Evolutionary conservation across 2,329 filamentous ascomycete species (phyloP), one percentile per base, ranked within the genome.

Genomic region (Neurospora sp.): DNA sequence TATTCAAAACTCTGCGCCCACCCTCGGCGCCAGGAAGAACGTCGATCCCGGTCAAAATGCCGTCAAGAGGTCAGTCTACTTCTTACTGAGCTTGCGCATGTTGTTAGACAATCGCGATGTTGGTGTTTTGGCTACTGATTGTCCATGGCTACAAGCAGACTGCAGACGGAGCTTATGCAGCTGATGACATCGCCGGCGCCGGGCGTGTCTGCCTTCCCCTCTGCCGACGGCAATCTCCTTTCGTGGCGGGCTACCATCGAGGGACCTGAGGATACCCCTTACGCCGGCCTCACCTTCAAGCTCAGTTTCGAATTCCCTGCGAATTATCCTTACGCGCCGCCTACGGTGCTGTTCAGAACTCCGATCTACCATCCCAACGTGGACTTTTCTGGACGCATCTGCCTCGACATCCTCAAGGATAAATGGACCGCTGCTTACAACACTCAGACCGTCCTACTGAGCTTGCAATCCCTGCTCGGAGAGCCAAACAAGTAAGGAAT

Each of bases 371-470:
- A 99, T 81, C 96, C 96, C 69, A 99, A 99, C 77, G 92, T 99
- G 76, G 96, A 99, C 83, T 97, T 99, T 83, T 94, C 92, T 3
- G 96, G 96, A 52, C 88, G 96, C 70, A 99, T 99, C 81, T 99
- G 96, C 80, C 86, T 99, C 72, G 96, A 99, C 78, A 99, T 99
- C 75, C 86, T 99, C 74, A 98, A 97, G 86, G 96, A 98, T 81
- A 97, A 97, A 84, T 99, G 96, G 96, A 97, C 93, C 71, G 93
- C 96, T 19, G 94, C 96, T 62, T 96, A 97, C 86, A 98, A 98
- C 78, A 93, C 97, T 72, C 92, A 96, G 81, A 97, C 91, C 66
- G 92, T 99, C 66, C 84, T 99, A 69, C 81, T 99, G 77, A 98
- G 95, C 76, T 82, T 99, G 81, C 96, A 99, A 82, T 97, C 94